Percentiles rank a stretch among this genome's conserved stretches.
These are phyloP conservation scores for Atalantia buxifolia DNA, from an alignment of 345 rosid species.

Conservation along the genomic window DNA sequence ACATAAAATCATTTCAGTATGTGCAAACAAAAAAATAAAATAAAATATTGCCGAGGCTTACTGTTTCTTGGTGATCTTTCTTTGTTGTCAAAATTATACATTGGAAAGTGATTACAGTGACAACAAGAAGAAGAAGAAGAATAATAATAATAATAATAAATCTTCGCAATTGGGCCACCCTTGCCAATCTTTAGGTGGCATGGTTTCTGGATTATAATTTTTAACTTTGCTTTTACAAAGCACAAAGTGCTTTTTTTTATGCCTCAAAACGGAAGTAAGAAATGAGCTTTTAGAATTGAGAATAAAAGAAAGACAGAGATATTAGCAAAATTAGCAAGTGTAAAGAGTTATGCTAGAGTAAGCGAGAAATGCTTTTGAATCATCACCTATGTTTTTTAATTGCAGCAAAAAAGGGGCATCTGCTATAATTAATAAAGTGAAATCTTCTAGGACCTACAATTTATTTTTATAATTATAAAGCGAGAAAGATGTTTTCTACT, in stretches of 20 bases:
- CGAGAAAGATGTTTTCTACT: neutral
- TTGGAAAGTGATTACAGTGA: neutral
- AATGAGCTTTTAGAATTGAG: conserved; percentile 9
- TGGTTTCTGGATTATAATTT: neutral
- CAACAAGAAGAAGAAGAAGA: too few species aligned
- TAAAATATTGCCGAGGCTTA: too few species aligned
- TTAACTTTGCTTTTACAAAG: conserved; percentile 19
- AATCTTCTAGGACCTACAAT: conserved; percentile 9
- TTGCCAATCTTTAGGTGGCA: conserved; percentile 16
- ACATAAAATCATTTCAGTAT: too few species aligned
- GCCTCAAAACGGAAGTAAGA: conserved; percentile 27
- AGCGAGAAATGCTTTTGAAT: conserved; percentile 15
- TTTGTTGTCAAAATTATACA: too few species aligned
- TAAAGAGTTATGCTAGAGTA: neutral
- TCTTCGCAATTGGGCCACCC: neutral
- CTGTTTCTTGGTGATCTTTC: too few species aligned
- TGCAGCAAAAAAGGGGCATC: neutral
- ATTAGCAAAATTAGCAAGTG: conserved; percentile 30
- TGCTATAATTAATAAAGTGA: neutral
- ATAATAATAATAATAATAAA: neutral
- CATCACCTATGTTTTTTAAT: conserved; percentile 11
- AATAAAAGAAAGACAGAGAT: neutral
- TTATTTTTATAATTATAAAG: neutral
- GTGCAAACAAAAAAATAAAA: too few species aligned
- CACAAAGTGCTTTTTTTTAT: conserved; percentile 18